Base-by-base conservation (phyloP, 1,284 basidiomycete genomes). In the Ustilago cynodontis region DNA sequence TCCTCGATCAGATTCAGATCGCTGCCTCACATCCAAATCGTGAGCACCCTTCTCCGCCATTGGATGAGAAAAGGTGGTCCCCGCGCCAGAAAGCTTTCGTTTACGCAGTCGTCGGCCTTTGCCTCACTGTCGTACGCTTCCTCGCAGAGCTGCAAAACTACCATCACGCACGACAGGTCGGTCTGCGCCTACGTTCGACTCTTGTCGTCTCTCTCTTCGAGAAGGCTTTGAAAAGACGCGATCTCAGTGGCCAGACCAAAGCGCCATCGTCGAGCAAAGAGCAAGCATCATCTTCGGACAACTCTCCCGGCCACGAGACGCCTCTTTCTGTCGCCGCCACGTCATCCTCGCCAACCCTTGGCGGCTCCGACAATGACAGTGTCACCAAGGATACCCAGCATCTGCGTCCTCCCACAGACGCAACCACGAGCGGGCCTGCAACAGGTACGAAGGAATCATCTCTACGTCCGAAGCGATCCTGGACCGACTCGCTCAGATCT, bases 141-240 rank as follows among this genome's bases (percentile, higher is more conserved):
- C 41, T 78, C 1, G 70, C 78, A 33, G 78, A 82, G 51, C 61
- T 82, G 8, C 74, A 75, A 22, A 79, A 85, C 65, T 86, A 64
- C 43, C 85, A 86, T 58, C 74, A 80, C n/a, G 85, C 85, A 9
- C 67, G 85, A 1, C 77, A 84, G 16, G 81, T 85, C 18, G 85
- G 85, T 0, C 77, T 86, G 55, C 71, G 85, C 11, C 35, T 85
- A 10, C 59, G 85, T 16, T 79, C 71, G 29, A 81, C 80, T 28
- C 65, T 86, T 20, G 83, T 84, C 18, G 71, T 81, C 3, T 82
- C 73, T 0, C 65, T 85, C 4, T 85, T 82, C 39, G 82, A 82
- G 47, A 86, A 86, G 67, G 79, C 82, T 4, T 64, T 86, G 50
- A 80, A 81, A 53, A 41, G 85, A 33, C 71, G 82, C 14, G 79